Evolutionary conservation across 1,139 yeast species (phyloP), one percentile per base, ranked within the genome.

Genomic region (Saccharomyces hybrid): DNA sequence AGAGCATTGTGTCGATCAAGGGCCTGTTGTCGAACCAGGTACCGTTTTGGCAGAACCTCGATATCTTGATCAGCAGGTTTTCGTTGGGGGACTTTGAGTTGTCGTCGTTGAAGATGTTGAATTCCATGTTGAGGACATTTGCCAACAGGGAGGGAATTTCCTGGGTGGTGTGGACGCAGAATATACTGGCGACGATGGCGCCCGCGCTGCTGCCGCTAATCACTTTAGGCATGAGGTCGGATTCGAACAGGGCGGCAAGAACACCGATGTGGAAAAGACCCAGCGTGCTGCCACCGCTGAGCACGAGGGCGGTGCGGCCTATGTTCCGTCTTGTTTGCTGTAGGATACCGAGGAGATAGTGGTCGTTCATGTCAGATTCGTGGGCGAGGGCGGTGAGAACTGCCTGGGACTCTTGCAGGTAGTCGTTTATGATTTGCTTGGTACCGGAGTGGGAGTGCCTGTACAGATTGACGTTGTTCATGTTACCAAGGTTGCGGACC

Each of bases 121-220:
- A 86, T 51, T 82, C 81, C 51, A 77, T 74, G 13, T 76, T 76
- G 41, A 84, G 74, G 38, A 88, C 76, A 2, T 79, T 76, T 41
- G 75, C 75, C 49, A 88, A 71, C 27, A 88, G 69, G 4, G 70
- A 75, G 27, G 79, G 75, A 2, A 88, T 78, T 68, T 91, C 98
- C 50, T 83, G 87, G 61, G 84, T 85, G 13, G 84, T 80, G 65
- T 87, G 89, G 20, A 88, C 85, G 64, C 96, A 89, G 51, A 93
- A 75, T 16, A 91, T 82, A 55, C 96, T 82, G 11, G 98, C 98
- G 55, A 95, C 85, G 53, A 93, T 91, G 0, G 97, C 90, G 16
- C 99, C 99, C 0, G 98, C 96, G 13, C 96, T 88, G 9, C 96
- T 86, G 0, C 99, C 99, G 52, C 96, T 86, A 14, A 93, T 82